Evolutionary conservation across 1,284 basidiomycete genomes (phyloP), one percentile per base, ranked within the genome.

Genomic region (Neonothopanus nambi): DNA sequence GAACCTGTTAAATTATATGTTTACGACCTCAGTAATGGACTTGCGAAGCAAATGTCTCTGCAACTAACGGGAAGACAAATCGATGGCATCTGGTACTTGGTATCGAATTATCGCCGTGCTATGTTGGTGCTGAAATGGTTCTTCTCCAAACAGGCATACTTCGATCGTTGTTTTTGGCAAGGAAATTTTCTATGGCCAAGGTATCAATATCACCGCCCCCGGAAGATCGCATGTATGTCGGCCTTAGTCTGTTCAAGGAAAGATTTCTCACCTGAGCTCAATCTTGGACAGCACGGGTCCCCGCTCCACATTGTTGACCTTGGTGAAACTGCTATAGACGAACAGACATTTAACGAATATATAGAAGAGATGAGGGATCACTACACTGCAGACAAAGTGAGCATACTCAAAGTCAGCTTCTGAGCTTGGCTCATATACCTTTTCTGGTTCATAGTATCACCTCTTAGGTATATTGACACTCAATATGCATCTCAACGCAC

Each of bases 141-240:
- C 35, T 52, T 23, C 43, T n/a, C n/a, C n/a, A n/a, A n/a, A 24
- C 59, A 91, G 89, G 89, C 92, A 97, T 70, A 95, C 94, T 0
- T 92, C 89, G 20, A 82, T 97, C 26, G 93, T 97, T 41, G 89
- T 87, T 1, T 95, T 85, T 68, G 85, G 84, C 3, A 85, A 85
- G 61, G 95, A 97, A 65, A 76, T 92, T 45, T 95, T 91, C 64
- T 97, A 94, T 66, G 94, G 94, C 1, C 91, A 87, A 63, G 95
- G 94, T 6, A 93, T 97, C 52, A 71, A 63, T 61, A 75, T 76
- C 23, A 79, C 84, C 0, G 58, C 60, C 5, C 93, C 93, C 0
- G 92, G 92, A 12, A 75, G 74, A 60, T 92, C 92, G 6, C 91
- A 93, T 74, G 90, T 90, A 65, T 55, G 85, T 42, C 74, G 46